phyloP scores from a whole-genome alignment of 176 grass and related monocot species.

The Bonia amplexicaulis region DNA sequence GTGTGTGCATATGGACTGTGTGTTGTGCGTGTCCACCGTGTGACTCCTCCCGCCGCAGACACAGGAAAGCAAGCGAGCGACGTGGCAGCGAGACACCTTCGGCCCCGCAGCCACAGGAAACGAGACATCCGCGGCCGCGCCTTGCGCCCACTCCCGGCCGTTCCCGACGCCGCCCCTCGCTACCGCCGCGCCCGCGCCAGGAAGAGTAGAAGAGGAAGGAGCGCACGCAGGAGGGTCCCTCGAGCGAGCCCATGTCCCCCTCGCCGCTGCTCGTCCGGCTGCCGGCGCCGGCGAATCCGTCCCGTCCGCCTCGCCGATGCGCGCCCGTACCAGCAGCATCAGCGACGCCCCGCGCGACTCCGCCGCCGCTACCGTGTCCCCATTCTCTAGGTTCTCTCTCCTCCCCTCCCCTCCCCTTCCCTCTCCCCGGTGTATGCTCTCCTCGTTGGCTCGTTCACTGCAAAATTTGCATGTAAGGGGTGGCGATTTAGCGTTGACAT shows the following conservation, averaged over 20 bases:
- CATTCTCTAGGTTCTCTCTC: constrained; percentile 23
- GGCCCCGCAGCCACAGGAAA: no score
- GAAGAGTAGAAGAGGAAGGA: not conserved
- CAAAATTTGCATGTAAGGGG: not conserved
- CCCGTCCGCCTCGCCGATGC: constrained; percentile 17
- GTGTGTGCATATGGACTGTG: no score
- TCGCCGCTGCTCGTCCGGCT: constrained; percentile 40
- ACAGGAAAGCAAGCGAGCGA: not conserved
- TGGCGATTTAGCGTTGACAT: not conserved
- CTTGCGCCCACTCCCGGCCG: not conserved
- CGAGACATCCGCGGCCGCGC: not conserved
- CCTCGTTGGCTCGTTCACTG: not conserved
- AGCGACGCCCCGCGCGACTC: not conserved
- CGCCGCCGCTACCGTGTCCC: not conserved
- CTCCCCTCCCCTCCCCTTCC: not conserved
- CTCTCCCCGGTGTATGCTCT: not conserved
- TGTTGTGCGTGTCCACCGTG: not conserved
- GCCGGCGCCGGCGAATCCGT: constrained; percentile 19
- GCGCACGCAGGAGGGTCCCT: not conserved
- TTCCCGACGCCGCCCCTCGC: not conserved
- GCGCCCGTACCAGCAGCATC: not conserved
- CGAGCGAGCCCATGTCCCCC: constrained; percentile 26
- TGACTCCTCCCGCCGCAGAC: not conserved
- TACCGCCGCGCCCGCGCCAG: not conserved
- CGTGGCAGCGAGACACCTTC: not conserved